Conservation (phyloP, 441 rosid genomes). For the Sinapis alba region DNA sequence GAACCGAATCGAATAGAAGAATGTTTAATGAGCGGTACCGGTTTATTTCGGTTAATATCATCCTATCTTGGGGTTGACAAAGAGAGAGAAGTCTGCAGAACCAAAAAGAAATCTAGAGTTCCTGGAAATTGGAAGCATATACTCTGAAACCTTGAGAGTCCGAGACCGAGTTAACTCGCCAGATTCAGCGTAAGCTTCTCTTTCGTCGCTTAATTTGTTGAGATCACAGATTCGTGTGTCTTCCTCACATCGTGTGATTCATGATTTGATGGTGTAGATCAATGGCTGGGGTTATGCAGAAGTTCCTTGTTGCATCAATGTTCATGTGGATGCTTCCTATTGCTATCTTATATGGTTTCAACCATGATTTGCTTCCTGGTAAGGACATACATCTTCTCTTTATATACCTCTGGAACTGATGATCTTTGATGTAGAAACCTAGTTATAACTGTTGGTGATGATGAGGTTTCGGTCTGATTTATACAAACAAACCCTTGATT, state of each 20-base stretch:
- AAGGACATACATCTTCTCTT: background rate
- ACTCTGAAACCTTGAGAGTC: constrained; percentile 16
- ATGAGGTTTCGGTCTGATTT: background rate
- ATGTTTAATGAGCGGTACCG: background rate
- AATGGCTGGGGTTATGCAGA: constrained; percentile 68
- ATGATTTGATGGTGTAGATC: constrained; percentile 17
- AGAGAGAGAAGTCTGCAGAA: background rate
- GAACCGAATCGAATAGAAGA: background rate
- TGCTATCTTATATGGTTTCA: constrained; percentile 71
- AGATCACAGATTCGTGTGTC: background rate
- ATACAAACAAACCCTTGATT: background rate
- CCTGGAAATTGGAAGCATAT: background rate
- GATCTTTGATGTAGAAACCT: background rate
- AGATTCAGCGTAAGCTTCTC: background rate
- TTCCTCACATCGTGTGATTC: constrained; percentile 1
- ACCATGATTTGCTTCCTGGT: constrained; percentile 76
- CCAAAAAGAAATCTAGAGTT: background rate
- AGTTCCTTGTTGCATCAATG: constrained; percentile 71
- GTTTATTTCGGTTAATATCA: constrained; percentile 3
- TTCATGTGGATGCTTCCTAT: constrained; percentile 87
- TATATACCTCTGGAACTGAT: background rate
- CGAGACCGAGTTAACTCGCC: constrained; percentile 22
- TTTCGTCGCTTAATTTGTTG: background rate
- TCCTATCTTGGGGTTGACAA: background rate
- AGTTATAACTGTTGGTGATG: background rate